Evolutionary conservation across 768 basidiomycete genomes (phyloP), one percentile per base, ranked within the genome.

Genomic region (Podaxis pistillaris): DNA sequence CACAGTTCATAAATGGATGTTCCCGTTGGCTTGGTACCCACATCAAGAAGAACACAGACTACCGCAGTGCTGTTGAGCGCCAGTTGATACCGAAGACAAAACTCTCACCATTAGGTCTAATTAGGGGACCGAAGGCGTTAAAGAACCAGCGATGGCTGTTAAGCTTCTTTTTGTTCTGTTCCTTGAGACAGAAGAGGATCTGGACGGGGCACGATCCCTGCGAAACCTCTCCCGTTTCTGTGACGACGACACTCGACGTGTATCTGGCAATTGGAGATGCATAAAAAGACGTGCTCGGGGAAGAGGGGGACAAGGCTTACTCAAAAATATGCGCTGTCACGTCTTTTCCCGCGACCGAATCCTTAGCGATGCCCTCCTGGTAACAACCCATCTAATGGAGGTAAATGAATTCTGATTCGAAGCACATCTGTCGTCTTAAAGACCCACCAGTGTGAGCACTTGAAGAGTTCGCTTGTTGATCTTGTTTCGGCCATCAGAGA

Each of bases 81-180:
- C 46, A 36, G 13, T 54, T 4, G 33, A 55, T 44, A 51, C 30
- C 46, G 22, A 53, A 58, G 63, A 66, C 24, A 53, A 30, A 33
- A 26, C 19, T 62, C 77, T 37, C 56, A 88, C 90, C 90, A 68
- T 94, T 93, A 41, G 94, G 90, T 65, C 88, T 85, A 68, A 96
- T 83, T 61, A 96, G 79, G 26, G 94, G 93, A 22, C 92, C 91
- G 66, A 96, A 92, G 0, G 93, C 95, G 70, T 97, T 97, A 83
- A 97, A 96, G 81, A 96, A 96, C 95, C 95, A 97, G 19, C 95
- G 85, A 70, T 97, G 94, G 68, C 90, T 91, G 79, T 96, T 96
- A 68, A 96, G 82, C 74, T 97, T 96, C 82, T 96, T 96, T 82
- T 94, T 94, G 82, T 96, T 97, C 78, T 93, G 91, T 73, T 96